Percentiles rank a stretch among this genome's conserved stretches.
Conservation (phyloP, 495 filamentous ascomycete genomes). For the Penicillium cosmopolitanum region DNA sequence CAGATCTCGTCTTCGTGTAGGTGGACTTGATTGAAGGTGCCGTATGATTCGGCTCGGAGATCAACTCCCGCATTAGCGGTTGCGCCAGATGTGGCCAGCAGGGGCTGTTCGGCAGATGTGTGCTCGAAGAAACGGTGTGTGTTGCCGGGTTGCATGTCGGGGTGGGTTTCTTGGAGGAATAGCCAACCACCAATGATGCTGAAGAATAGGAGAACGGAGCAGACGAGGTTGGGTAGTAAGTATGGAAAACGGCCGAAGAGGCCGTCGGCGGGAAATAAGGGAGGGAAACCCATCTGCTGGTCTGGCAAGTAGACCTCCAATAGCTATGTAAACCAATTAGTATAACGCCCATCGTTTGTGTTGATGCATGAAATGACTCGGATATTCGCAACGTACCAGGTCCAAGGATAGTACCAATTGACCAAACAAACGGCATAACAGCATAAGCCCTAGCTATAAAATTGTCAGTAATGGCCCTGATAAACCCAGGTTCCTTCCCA, state of each 20-base stretch:
- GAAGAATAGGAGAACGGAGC: slow-evolving; percentile 68
- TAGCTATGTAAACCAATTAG: slow-evolving; percentile 47
- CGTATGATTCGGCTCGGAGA: slow-evolving; percentile 74
- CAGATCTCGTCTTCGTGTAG: slow-evolving; percentile 53
- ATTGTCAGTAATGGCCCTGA: slow-evolving; percentile 11
- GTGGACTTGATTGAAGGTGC: slow-evolving; percentile 68
- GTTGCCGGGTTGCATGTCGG: slow-evolving; percentile 70
- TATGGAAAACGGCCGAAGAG: slow-evolving; percentile 81
- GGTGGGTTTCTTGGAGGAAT: slow-evolving; percentile 79
- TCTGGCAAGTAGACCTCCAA: slow-evolving; percentile 78
- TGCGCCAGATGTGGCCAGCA: slow-evolving; percentile 71
- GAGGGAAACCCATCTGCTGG: slow-evolving; percentile 70
- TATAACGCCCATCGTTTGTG: background rate
- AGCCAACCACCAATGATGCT: slow-evolving; percentile 76
- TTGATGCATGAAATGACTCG: background rate
- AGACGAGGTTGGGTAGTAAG: slow-evolving; percentile 79
- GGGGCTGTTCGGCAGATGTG: slow-evolving; percentile 65
- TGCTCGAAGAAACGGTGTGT: slow-evolving; percentile 51
- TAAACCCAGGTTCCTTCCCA: background rate
- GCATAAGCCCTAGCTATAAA: slow-evolving; percentile 72
- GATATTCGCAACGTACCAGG: slow-evolving; percentile 49
- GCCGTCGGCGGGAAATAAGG: slow-evolving; percentile 62
- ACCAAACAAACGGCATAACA: slow-evolving; percentile 89
- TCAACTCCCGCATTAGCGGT: slow-evolving; percentile 72
- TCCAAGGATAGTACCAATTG: slow-evolving; percentile 81